A percentile compares a stretch with the other conserved stretches of the same genome.
Evolutionary conservation across 2,329 filamentous ascomycete species (phyloP).

Genomic region (Penicillium sumatraense): DNA sequence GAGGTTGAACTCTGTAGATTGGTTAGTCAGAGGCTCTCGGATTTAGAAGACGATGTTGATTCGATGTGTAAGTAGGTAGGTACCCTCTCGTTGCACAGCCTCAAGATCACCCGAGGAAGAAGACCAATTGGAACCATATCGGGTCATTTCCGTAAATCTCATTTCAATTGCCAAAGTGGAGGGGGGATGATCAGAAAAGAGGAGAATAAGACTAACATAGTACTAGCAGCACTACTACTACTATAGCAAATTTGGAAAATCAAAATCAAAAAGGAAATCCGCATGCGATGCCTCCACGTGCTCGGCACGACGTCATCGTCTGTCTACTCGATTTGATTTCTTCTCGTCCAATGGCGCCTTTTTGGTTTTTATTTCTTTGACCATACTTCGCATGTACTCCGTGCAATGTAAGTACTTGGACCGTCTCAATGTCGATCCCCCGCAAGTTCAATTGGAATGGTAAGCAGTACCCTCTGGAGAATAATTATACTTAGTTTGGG

Average conservation of each 20-base stretch:
- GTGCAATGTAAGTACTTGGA: neutral
- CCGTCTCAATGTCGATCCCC: neutral
- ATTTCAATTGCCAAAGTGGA: no score
- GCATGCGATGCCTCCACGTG: constrained; percentile 3
- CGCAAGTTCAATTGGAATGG: neutral
- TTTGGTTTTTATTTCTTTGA: neutral
- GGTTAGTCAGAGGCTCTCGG: neutral
- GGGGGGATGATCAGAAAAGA: neutral
- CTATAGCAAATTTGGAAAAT: neutral
- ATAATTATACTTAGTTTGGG: no score
- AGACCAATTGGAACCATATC: neutral
- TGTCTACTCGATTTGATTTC: neutral
- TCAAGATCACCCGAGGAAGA: neutral
- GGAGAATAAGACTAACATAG: no score
- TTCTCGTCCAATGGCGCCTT: neutral
- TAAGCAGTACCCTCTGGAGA: neutral
- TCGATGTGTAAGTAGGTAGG: neutral
- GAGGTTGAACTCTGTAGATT: neutral
- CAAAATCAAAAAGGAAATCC: neutral
- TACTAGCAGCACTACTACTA: no score
- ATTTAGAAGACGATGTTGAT: neutral
- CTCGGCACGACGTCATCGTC: constrained; percentile 5
- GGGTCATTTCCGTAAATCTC: neutral
- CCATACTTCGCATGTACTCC: neutral
- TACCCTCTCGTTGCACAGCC: neutral